Conservation (phyloP, 2,329 filamentous ascomycete genomes). For the Alternaria triticimaculans region DNA sequence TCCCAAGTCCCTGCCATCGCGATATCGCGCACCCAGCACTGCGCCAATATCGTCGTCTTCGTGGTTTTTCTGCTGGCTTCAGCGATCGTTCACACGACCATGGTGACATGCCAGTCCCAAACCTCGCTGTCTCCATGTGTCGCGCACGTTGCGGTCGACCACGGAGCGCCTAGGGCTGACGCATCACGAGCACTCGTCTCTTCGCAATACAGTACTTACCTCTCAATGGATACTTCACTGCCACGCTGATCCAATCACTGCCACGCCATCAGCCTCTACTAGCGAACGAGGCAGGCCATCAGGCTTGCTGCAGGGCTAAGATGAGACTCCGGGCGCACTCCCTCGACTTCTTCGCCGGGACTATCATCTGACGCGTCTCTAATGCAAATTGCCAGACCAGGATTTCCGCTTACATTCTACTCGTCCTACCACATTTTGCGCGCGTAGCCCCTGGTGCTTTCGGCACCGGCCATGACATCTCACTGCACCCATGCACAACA, state of each 20-base stretch:
- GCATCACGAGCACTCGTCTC: constrained; percentile 26
- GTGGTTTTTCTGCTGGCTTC: constrained; percentile 24
- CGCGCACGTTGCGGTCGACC: constrained; percentile 45
- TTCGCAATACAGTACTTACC: constrained; percentile 45
- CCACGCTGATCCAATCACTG: constrained; percentile 24
- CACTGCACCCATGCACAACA: constrained; percentile 41
- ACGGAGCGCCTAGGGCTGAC: constrained; percentile 38
- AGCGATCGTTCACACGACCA: constrained; percentile 31
- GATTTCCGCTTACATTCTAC: constrained; percentile 33
- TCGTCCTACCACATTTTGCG: constrained; percentile 33
- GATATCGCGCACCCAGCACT: constrained; percentile 19
- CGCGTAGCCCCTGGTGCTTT: constrained; percentile 20
- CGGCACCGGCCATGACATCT: constrained; percentile 38
- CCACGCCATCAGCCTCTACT: constrained; percentile 15
- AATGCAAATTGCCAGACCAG: constrained; percentile 32
- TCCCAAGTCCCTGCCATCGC: constrained; percentile 23
- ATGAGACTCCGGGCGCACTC: constrained; percentile 31
- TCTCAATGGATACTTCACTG: constrained; percentile 29
- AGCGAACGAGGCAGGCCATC: constrained; percentile 17
- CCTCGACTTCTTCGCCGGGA: constrained; percentile 27
- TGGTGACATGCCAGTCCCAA: constrained; percentile 39
- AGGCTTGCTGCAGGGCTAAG: constrained; percentile 38
- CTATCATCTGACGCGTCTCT: constrained; percentile 43
- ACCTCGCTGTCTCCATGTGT: constrained; percentile 37
- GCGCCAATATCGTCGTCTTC: constrained; percentile 8